A percentile compares a stretch with the other conserved stretches of the same genome.
Evolutionary conservation across 2,329 filamentous ascomycete species (phyloP).

Genomic region (Incumbomyces delicatus): DNA sequence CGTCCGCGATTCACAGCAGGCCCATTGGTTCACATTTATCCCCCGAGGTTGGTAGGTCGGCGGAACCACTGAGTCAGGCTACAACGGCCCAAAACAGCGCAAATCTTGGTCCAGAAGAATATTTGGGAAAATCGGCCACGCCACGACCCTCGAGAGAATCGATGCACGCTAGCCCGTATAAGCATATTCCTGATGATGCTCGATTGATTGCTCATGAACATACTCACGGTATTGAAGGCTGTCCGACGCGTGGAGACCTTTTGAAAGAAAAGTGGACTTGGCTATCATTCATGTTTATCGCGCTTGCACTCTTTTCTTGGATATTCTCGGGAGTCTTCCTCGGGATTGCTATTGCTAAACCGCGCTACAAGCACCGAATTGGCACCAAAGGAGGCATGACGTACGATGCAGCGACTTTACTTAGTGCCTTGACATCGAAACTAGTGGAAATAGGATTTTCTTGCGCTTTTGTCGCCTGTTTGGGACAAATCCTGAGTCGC

Average conservation of each 20-base stretch:
- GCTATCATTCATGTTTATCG: slow-evolving; percentile 27
- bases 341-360: slow-evolving; percentile 50
- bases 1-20: not conserved
- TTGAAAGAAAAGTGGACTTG: slow-evolving; percentile 26
- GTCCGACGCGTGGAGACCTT: slow-evolving; percentile 24
- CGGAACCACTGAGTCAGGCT: not conserved
- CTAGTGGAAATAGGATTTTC: slow-evolving; percentile 70
- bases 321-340: slow-evolving; percentile 47
- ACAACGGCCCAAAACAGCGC: slow-evolving; percentile 1
- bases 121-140: not conserved
- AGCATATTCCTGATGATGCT: not conserved
- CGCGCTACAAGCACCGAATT: slow-evolving; percentile 52
- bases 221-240: slow-evolving; percentile 12
- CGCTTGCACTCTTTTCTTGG: slow-evolving; percentile 31
- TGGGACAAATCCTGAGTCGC: slow-evolving; percentile 66
- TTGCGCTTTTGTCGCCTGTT: slow-evolving; percentile 62
- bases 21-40: not conserved
- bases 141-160: not conserved
- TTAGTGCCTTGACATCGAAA: slow-evolving; percentile 64
- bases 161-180: not conserved
- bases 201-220: slow-evolving; percentile 3
- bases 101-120: not conserved
- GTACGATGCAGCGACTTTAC: slow-evolving; percentile 54
- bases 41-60: not conserved
- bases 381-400: slow-evolving; percentile 43